These are phyloP conservation scores for Pelargonium citronellum DNA, from an alignment of 441 rosid species.

Conservation along the genomic window DNA sequence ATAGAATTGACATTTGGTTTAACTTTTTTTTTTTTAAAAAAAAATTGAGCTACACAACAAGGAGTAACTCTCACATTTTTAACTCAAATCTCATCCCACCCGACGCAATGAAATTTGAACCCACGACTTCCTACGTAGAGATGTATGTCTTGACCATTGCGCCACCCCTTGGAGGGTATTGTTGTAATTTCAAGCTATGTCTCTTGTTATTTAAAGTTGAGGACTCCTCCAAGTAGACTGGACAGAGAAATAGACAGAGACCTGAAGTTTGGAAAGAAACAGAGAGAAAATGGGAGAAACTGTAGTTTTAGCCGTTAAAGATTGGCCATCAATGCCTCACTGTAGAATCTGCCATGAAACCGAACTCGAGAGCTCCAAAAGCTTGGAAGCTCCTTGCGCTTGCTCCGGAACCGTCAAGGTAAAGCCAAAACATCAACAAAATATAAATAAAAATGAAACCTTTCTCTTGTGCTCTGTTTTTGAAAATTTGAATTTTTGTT, in stretches of 20 bases:
- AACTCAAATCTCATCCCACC: too few relatives aligned
- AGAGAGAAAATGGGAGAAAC: constrained; percentile 42
- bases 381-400: constrained; percentile 86
- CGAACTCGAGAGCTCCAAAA: constrained; percentile 50
- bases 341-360: constrained; percentile 94
- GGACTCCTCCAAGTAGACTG: background rate
- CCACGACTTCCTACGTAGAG: too few relatives aligned
- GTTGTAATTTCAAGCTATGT: constrained; percentile 21
- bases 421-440: background rate
- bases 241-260: constrained; percentile 2
- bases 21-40: too few relatives aligned
- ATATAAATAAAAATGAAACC: background rate
- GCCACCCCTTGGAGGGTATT: too few relatives aligned
- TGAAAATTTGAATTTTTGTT: background rate
- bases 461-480: background rate
- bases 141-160: too few relatives aligned
- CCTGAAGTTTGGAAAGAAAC: constrained; percentile 3
- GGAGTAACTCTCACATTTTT: too few relatives aligned
- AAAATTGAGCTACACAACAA: too few relatives aligned
- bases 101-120: too few relatives aligned
- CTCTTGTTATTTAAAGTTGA: constrained; percentile 22
- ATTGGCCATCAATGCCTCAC: constrained; percentile 31
- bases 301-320: constrained; percentile 41
- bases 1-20: too few relatives aligned
- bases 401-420: constrained; percentile 92